Evolutionary conservation across 805 yeast genomes (phyloP).

Genomic region (Saccharomycopsis schoenii): DNA sequence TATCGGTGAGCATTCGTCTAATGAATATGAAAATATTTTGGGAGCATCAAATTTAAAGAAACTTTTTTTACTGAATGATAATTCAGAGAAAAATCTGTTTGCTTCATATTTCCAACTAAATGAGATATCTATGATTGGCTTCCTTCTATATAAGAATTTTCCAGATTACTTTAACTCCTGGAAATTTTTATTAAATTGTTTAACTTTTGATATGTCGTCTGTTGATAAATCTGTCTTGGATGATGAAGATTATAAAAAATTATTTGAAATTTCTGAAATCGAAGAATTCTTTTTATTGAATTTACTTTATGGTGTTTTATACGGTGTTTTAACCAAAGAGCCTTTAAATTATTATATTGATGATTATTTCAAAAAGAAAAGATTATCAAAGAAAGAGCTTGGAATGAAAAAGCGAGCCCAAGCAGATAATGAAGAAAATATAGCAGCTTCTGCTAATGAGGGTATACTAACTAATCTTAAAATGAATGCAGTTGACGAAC

Average conservation of each 20-base stretch:
- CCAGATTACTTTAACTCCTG: slow-evolving; percentile 8
- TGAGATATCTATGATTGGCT: slow-evolving; percentile 16
- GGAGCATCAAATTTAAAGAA: not conserved
- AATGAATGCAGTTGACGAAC: slow-evolving; percentile 5
- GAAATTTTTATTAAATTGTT: slow-evolving; percentile 14
- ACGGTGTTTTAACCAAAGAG: slow-evolving; percentile 17
- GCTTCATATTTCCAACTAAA: slow-evolving; percentile 1
- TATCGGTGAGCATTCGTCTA: not conserved
- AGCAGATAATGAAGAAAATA: slow-evolving; percentile 48
- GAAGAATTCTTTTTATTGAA: slow-evolving; percentile 26
- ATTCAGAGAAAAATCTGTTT: not conserved
- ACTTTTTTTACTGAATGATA: not conserved
- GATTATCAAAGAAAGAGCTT: slow-evolving; percentile 5
- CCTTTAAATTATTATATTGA: slow-evolving; percentile 15
- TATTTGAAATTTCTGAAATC: slow-evolving; percentile 24
- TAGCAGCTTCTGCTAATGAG: slow-evolving; percentile 32
- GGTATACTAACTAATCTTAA: slow-evolving; percentile 19
- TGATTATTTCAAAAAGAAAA: slow-evolving; percentile 3
- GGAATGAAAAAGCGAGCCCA: slow-evolving; percentile 20
- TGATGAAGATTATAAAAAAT: slow-evolving; percentile 25
- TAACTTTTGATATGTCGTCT: slow-evolving; percentile 12
- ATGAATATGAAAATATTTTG: not conserved
- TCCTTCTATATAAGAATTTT: slow-evolving; percentile 13
- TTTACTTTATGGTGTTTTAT: slow-evolving; percentile 31
- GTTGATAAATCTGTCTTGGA: slow-evolving; percentile 5